Conservation (phyloP, 2,329 filamentous ascomycete genomes). For the Cladosporium sphaerospermum region DNA sequence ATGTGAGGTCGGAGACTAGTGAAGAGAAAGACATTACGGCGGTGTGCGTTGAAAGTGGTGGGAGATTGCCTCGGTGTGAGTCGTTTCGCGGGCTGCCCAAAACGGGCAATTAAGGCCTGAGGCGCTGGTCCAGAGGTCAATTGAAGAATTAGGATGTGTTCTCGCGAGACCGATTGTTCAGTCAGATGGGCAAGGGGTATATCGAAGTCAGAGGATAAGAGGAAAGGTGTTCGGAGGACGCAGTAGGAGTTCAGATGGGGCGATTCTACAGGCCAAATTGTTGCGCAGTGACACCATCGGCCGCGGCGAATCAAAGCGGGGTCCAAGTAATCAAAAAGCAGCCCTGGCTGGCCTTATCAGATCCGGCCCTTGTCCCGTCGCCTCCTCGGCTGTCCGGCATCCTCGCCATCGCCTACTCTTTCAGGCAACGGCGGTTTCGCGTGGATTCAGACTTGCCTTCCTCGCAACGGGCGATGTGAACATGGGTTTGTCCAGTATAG, state of each 20-base stretch:
- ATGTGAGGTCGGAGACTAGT: constrained; percentile 47
- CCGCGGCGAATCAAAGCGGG: neutral
- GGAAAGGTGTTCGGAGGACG: neutral
- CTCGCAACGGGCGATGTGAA: too few relatives aligned
- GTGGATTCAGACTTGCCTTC: too few relatives aligned
- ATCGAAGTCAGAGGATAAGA: neutral
- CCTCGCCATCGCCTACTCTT: neutral
- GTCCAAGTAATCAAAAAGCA: neutral
- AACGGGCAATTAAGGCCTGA: neutral
- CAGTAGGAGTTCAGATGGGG: neutral
- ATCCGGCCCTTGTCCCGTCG: neutral
- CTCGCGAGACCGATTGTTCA: neutral
- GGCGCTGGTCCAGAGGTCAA: neutral
- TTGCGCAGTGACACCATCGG: neutral
- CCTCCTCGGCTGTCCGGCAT: neutral
- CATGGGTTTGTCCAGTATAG: too few relatives aligned
- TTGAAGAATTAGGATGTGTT: neutral
- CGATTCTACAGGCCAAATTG: constrained; percentile 9
- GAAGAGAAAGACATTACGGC: constrained; percentile 46
- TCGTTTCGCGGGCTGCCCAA: neutral
- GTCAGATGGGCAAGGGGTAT: neutral
- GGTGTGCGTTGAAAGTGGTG: neutral
- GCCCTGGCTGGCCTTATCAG: neutral
- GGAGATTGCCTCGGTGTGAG: neutral
- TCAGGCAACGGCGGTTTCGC: neutral